phyloP scores from a whole-genome alignment of 225 moss, liverwort and hornwort genomes.

The Polytrichum formosum region DNA sequence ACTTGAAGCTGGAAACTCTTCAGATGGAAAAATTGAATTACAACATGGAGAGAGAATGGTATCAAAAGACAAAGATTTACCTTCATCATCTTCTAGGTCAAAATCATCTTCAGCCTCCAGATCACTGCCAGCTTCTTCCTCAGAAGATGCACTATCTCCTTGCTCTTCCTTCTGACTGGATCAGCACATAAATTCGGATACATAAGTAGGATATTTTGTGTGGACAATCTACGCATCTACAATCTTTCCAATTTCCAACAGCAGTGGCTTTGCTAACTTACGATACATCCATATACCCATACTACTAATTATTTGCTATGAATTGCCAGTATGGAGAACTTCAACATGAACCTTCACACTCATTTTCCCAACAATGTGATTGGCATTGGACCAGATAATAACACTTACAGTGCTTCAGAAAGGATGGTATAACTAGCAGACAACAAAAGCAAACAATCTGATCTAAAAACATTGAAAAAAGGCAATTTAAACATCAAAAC shows the following conservation, averaged over 20 bases:
- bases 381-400: not conserved
- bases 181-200: not conserved
- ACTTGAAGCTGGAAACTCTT: not conserved
- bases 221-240: not conserved
- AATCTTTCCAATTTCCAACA: not conserved
- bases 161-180: slow-evolving; percentile 70
- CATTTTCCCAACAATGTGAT: not conserved
- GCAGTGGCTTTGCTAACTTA: not conserved
- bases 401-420: not conserved
- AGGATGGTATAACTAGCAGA: not conserved
- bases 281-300: not conserved
- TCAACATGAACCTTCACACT: not conserved
- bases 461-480: not conserved
- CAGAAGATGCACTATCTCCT: slow-evolving; percentile 56
- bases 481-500: not conserved
- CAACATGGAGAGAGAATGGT: not conserved
- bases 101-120: slow-evolving; percentile 27
- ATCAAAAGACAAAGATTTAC: slow-evolving; percentile 6
- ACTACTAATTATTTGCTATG: not conserved
- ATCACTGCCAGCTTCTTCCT: slow-evolving; percentile 33
- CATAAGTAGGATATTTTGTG: not conserved
- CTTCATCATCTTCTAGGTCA: slow-evolving; percentile 23
- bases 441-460: not conserved
- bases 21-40: not conserved
- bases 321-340: not conserved